Conservation (phyloP, 1,284 basidiomycete species). For the Meripilus lineatus region DNA sequence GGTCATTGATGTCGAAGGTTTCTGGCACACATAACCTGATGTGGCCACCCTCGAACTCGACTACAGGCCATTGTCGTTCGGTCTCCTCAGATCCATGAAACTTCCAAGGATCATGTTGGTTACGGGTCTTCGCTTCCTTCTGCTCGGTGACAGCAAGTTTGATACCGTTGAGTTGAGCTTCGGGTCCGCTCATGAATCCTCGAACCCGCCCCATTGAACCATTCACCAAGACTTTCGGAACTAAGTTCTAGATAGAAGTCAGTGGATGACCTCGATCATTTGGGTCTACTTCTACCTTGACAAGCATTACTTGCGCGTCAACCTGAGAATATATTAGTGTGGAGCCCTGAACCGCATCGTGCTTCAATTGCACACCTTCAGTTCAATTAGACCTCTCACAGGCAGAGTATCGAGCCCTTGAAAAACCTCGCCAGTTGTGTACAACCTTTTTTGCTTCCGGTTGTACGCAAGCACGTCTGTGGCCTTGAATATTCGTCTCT, state of each 20-base stretch:
- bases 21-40: conserved; percentile 44
- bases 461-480: too few relatives aligned
- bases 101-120: too few relatives aligned
- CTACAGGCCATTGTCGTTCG: conserved; percentile 43
- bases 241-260: conserved; percentile 9
- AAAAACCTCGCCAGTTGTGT: too few relatives aligned
- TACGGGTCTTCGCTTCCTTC: too few relatives aligned
- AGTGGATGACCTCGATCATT: too few relatives aligned
- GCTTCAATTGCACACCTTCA: too few relatives aligned
- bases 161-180: conserved; percentile 25
- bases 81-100: too few relatives aligned
- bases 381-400: too few relatives aligned
- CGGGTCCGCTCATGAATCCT: conserved; percentile 46
- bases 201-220: conserved; percentile 80
- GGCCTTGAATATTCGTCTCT: too few relatives aligned
- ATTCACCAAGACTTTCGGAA: conserved; percentile 52
- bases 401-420: too few relatives aligned
- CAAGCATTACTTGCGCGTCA: conserved; percentile 72
- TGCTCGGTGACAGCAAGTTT: not conserved
- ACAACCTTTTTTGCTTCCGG: too few relatives aligned
- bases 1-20: conserved; percentile 57
- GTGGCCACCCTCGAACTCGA: conserved; percentile 44
- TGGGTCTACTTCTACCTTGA: conserved; percentile 57
- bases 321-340: conserved; percentile 17
- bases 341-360: too few relatives aligned